Evolutionary conservation across 257 asterid genomes (phyloP).

Genomic region (Paraleonurus japonicus): DNA sequence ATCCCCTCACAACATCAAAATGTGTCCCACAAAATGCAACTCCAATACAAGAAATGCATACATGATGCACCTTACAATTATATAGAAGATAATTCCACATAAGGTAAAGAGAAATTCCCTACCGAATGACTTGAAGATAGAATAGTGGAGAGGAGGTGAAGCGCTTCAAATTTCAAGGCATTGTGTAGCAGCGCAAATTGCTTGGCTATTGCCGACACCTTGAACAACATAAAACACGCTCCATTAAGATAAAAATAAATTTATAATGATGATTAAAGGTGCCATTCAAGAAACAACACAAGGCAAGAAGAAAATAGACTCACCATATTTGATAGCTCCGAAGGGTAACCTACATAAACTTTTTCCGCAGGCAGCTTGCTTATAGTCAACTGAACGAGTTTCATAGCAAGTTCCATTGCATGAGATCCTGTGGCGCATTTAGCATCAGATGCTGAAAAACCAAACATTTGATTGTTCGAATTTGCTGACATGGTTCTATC

Average conservation of each 20-base stretch:
- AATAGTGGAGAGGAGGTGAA: conserved; percentile 69
- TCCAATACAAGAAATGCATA: not conserved
- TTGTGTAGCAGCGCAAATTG: conserved; percentile 76
- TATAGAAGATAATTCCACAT: not conserved
- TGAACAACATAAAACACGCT: conserved; percentile 30
- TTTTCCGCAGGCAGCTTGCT: conserved; percentile 66
- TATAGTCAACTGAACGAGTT: conserved; percentile 61
- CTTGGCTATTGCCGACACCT: conserved; percentile 77
- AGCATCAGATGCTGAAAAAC: conserved; percentile 23
- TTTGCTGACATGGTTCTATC: not conserved
- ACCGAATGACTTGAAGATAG: conserved; percentile 70
- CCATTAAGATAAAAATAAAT: conserved; percentile 17
- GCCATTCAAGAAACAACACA: conserved; percentile 14
- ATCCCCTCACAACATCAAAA: not conserved
- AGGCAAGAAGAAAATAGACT: conserved; percentile 15
- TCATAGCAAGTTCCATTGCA: conserved; percentile 59
- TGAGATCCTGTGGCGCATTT: conserved; percentile 50
- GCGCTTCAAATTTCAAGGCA: conserved; percentile 83
- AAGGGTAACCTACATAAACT: conserved; percentile 43
- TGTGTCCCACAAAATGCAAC: not conserved
- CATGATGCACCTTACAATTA: not conserved
- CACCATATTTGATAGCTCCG: conserved; percentile 73
- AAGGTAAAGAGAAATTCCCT: conserved; percentile 24
- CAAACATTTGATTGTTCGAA: not conserved
- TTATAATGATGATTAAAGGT: not conserved